A percentile compares a stretch with the other conserved stretches of the same genome.
These are phyloP conservation scores for Parastagonospora nodorum DNA, from an alignment of 2,329 filamentous ascomycete species.

Conservation along the genomic window DNA sequence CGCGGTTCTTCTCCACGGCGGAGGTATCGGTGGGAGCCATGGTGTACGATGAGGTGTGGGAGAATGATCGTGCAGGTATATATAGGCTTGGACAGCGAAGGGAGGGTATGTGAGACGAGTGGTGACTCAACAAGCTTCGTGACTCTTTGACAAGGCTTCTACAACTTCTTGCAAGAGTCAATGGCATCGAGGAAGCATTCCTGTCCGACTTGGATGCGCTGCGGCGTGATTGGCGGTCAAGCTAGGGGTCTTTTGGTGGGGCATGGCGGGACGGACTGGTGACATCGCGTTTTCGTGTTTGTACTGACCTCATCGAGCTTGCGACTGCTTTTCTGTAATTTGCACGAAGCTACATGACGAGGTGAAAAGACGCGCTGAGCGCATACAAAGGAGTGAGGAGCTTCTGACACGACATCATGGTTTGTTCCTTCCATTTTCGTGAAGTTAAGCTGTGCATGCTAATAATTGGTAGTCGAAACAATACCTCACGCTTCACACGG, in stretches of 20 bases:
- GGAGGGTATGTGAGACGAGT: background rate
- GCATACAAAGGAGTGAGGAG: background rate
- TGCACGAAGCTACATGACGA: background rate
- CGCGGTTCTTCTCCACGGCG: conserved; percentile 41
- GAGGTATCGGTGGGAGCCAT: conserved; percentile 32
- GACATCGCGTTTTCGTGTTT: conserved; percentile 39
- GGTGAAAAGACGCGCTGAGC: background rate
- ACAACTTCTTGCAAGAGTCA: conserved; percentile 23
- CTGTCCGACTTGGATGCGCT: conserved; percentile 8
- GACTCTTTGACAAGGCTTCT: conserved; percentile 10
- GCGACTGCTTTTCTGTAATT: background rate
- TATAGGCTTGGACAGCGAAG: background rate
- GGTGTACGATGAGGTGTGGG: conserved; percentile 12
- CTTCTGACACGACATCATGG: conserved; percentile 4
- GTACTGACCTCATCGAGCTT: conserved; percentile 34
- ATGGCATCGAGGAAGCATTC: conserved; percentile 23
- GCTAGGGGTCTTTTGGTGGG: conserved; percentile 28
- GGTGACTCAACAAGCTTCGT: conserved; percentile 7
- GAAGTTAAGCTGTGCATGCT: conserved; percentile 11
- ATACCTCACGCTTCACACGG: conserved; percentile 90
- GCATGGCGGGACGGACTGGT: conserved; percentile 26
- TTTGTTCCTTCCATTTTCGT: background rate
- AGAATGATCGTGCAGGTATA: conserved; percentile 9
- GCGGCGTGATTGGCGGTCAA: conserved; percentile 41
- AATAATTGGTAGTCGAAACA: conserved; percentile 79